Evolutionary conservation across 2,329 filamentous ascomycete species (phyloP), one percentile per base, ranked within the genome.

Genomic region (Phyllosticta capitalensis): DNA sequence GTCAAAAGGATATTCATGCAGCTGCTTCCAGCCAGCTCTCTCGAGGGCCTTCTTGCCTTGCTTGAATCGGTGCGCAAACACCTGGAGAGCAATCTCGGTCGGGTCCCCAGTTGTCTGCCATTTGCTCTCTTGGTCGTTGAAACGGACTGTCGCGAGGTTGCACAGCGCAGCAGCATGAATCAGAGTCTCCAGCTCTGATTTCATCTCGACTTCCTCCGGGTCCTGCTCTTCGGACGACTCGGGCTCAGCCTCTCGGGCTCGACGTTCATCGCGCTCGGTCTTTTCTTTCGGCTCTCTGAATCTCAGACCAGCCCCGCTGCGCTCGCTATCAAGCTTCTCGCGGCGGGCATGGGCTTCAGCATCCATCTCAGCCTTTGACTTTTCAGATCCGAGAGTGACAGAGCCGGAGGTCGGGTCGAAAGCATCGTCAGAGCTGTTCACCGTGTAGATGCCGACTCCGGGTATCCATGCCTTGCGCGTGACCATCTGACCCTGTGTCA

Each of bases 71-170:
- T 67, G 68, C 21, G 72, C 72, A 38, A 74, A 67, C 6, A 74
- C 70, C 52, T 74, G 71, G 7, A 74, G 61, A 48, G 72, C 72
- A 30, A 74, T 69, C 57, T 74, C 72, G n/a, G 72, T 74, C 2
- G 70, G 70, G 50, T 72, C 71, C 56, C 71, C 71, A 55, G 65
- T 67, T 12, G 70, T 68, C 28, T 67, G 65, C 70, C 71, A 73
- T 9, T 63, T 62, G 9, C 74, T 71, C 49, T 76, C 71, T 0
- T 74, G 73, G 1, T 75, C 72, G 52, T 75, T 72, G 54, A 72
- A 66, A 52, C 74, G 74, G 4, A 84, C 74, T 3, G 75, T 77
- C 3, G 80, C 80, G 14, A 83, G 71, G 64, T 82, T 83, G 53
- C 78, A 78, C 48, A 75, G 65, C 9, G 72, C 72, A 22, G 61